Evolutionary conservation across 164 flowering plant species (phyloP).

Genomic region (Warburgia ugandensis): DNA sequence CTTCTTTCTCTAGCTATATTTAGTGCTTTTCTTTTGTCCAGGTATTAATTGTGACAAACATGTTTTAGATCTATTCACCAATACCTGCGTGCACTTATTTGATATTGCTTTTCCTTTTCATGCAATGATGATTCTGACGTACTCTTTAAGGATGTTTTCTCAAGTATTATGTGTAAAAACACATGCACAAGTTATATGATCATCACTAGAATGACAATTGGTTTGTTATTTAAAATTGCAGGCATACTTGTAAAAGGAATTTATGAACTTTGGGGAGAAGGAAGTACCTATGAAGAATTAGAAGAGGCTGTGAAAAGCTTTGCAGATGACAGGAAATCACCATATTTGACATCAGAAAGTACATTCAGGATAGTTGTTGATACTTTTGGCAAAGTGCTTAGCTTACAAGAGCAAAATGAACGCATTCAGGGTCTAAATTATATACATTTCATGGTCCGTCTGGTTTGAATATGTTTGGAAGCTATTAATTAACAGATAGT

Average conservation of each 20-base stretch:
- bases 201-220: neutral
- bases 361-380: slow-evolving; percentile 76
- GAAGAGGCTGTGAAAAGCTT: slow-evolving; percentile 56
- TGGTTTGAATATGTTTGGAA: neutral
- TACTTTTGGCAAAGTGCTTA: slow-evolving; percentile 76
- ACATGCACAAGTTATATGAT: neutral
- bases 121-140: too few species aligned
- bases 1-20: too few species aligned
- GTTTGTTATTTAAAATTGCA: slow-evolving; percentile 16
- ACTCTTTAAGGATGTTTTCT: too few species aligned
- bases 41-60: too few species aligned
- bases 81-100: too few species aligned
- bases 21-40: too few species aligned
- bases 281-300: slow-evolving; percentile 64
- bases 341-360: slow-evolving; percentile 53
- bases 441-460: slow-evolving; percentile 79
- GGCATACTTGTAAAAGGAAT: slow-evolving; percentile 96
- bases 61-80: too few species aligned
- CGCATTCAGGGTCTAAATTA: slow-evolving; percentile 45
- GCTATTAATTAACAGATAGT: too few species aligned
- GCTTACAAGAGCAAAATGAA: slow-evolving; percentile 68
- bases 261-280: slow-evolving; percentile 99
- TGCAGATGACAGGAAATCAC: slow-evolving; percentile 70
- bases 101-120: too few species aligned
- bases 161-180: too few species aligned